A percentile compares a stretch with the other conserved stretches of the same genome.
phyloP scores from a whole-genome alignment of 2,329 filamentous ascomycete genomes.

The Penicillium fuscoglaucum region DNA sequence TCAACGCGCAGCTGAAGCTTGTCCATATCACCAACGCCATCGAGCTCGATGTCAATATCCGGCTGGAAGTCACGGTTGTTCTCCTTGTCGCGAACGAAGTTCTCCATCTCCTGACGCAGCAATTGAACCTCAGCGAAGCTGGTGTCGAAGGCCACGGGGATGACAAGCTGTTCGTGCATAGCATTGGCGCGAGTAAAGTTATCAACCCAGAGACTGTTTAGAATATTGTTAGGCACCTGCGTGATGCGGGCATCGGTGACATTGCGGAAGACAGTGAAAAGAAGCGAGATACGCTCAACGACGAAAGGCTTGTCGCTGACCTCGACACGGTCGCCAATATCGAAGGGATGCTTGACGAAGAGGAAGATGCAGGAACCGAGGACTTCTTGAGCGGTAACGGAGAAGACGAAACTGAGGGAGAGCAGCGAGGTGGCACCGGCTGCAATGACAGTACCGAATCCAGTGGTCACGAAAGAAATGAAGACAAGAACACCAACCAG shows the following conservation, averaged over 20 bases:
- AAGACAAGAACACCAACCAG: slow-evolving; percentile 83
- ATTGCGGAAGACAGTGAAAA: slow-evolving; percentile 88
- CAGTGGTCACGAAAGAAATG: slow-evolving; percentile 84
- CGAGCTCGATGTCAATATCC: slow-evolving; percentile 75
- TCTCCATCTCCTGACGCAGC: slow-evolving; percentile 78
- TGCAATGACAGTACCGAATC: slow-evolving; percentile 79
- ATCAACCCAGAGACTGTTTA: slow-evolving; percentile 93
- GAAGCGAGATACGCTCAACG: slow-evolving; percentile 89
- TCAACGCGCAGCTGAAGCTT: slow-evolving; percentile 81
- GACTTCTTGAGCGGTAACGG: slow-evolving; percentile 87
- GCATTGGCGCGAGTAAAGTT: slow-evolving; percentile 88
- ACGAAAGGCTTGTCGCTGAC: slow-evolving; percentile 68
- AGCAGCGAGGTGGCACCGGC: slow-evolving; percentile 90
- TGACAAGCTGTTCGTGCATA: slow-evolving; percentile 80
- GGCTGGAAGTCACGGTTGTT: slow-evolving; percentile 90
- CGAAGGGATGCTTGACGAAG: slow-evolving; percentile 97
- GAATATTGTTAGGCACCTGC: slow-evolving; percentile 84
- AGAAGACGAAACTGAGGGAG: slow-evolving; percentile 95
- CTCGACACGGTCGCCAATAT: slow-evolving; percentile 92
- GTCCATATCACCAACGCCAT: slow-evolving; percentile 78
- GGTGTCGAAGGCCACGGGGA: slow-evolving; percentile 84
- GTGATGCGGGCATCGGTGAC: slow-evolving; percentile 77
- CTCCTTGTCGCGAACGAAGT: slow-evolving; percentile 78
- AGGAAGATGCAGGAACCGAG: slow-evolving; percentile 98
- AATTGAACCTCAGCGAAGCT: slow-evolving; percentile 85